Base-by-base conservation (phyloP, 257 asterid species). In the Scutellaria minor region DNA sequence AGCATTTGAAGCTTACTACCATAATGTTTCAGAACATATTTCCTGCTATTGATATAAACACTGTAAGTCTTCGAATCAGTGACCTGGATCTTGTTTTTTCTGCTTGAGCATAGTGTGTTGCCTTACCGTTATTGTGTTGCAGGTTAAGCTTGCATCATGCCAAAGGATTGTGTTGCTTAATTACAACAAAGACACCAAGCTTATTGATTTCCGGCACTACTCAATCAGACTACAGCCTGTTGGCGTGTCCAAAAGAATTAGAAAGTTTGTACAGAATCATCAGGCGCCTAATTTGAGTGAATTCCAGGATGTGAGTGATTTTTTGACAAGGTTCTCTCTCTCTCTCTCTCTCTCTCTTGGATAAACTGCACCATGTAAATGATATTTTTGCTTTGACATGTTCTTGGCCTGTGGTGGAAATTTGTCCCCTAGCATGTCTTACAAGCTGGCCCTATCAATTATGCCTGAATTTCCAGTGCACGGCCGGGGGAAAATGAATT, bases 161-260 rank as follows among this genome's bases (percentile, higher is more conserved):
- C 99, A 95, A 80, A 90, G 99, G 78, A 95, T 95, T 59, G 98
- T 95, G 62, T 74, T 92, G 50, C 98, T 95, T 42, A 92, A 87
- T 81, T 95, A 95, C 83, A 83, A 95, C 84, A 90, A 90, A 77
- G 96, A 90, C 66, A 92, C 95, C 5, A 90, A 90, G 76, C 90
- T 81, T 62, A 85, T 95, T 76, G 99, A 95, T 76, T 87, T 92
- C 66, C 88, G 98, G 50, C 98, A 95, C 77, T 92, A 88, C 81
- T 95, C 99, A 8, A 82, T 95, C 80, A 87, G 96, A 83, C 82
- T 92, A 81, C 98, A 92, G 82, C 99, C 99, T 58, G 77, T 92
- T 68, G 98, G 93, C n/a, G 96, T 92, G 46, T 87, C 98, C 2
- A 91, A 96, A 46, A 84, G 90, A 77, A 78, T 95, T 74, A 81